Evolutionary conservation across 257 asterid genomes (phyloP).

Genomic region (Forsythia viridissima): DNA sequence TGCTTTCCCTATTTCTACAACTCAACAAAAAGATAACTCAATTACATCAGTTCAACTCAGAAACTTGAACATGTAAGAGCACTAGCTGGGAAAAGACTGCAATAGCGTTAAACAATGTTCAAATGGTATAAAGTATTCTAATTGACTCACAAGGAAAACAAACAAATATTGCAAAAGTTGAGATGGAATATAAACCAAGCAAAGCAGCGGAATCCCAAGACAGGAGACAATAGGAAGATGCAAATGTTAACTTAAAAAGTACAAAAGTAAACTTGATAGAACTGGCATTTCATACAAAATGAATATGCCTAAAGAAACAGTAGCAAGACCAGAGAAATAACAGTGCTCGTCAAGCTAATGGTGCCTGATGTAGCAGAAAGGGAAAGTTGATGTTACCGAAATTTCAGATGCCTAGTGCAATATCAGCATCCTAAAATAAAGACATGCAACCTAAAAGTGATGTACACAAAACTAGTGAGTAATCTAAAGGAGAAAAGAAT

Average conservation of each 20-base stretch:
- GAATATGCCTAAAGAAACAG: background rate
- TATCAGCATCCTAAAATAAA: background rate
- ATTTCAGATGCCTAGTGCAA: background rate
- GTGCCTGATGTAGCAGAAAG: background rate
- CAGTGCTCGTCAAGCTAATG: background rate
- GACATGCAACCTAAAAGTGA: background rate
- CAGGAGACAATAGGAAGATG: background rate
- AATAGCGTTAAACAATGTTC: background rate
- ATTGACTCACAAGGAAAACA: background rate
- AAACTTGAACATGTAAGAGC: constrained; percentile 11
- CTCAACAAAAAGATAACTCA: background rate
- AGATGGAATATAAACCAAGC: background rate
- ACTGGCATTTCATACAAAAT: background rate
- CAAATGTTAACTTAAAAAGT: background rate
- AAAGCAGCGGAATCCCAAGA: background rate
- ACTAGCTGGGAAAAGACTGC: constrained; percentile 1
- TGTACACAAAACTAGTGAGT: too few species aligned
- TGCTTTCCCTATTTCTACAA: background rate
- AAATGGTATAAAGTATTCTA: background rate
- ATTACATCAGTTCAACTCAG: background rate
- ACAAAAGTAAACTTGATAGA: background rate
- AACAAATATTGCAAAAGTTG: background rate
- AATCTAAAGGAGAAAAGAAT: background rate
- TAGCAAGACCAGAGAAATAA: background rate
- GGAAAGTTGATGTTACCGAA: background rate